Conservation (phyloP, 2,329 filamentous ascomycete species). For the Fusarium falciforme region DNA sequence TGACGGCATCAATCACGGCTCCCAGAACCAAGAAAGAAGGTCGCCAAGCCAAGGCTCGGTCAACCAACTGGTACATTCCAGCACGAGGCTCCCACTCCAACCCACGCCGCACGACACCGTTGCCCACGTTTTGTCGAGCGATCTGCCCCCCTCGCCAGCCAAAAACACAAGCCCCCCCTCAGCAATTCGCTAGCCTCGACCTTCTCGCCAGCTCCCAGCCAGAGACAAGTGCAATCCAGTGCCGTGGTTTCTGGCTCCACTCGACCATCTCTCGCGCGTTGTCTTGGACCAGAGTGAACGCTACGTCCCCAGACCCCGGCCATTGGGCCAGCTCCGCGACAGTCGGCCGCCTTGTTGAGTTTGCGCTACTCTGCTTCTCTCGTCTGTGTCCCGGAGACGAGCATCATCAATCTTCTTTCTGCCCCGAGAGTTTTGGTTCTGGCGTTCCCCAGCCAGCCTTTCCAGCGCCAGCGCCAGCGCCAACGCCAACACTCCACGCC, state of each 20-base stretch:
- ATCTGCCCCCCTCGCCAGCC: slow-evolving; percentile 13
- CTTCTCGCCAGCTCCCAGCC: slow-evolving; percentile 28
- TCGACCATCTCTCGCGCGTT: slow-evolving; percentile 30
- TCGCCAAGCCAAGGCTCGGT: slow-evolving; percentile 15
- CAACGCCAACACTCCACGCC: slow-evolving; percentile 13
- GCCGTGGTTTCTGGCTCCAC: slow-evolving; percentile 47
- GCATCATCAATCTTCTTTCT: slow-evolving; percentile 29
- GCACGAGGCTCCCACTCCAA: slow-evolving; percentile 26
- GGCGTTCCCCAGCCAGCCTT: slow-evolving; percentile 20
- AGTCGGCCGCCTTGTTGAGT: slow-evolving; percentile 41
- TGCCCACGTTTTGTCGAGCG: slow-evolving; percentile 36
- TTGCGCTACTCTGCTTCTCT: slow-evolving; percentile 41
- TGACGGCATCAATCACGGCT: neutral
- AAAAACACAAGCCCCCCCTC: slow-evolving; percentile 21
- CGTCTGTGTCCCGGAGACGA: slow-evolving; percentile 27
- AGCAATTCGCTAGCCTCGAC: slow-evolving; percentile 43
- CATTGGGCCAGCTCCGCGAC: slow-evolving; percentile 43
- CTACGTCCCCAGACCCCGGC: slow-evolving; percentile 44
- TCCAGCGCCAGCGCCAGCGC: slow-evolving; percentile 10
- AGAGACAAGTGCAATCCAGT: slow-evolving; percentile 50
- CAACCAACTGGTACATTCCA: slow-evolving; percentile 31
- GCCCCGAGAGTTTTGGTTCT: slow-evolving; percentile 28
- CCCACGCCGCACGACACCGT: slow-evolving; percentile 36
- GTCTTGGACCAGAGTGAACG: slow-evolving; percentile 40
- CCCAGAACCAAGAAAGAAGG: slow-evolving; percentile 2